Evolutionary conservation across 2,329 filamentous ascomycete genomes (phyloP).

Genomic region (Beauveria bassiana): DNA sequence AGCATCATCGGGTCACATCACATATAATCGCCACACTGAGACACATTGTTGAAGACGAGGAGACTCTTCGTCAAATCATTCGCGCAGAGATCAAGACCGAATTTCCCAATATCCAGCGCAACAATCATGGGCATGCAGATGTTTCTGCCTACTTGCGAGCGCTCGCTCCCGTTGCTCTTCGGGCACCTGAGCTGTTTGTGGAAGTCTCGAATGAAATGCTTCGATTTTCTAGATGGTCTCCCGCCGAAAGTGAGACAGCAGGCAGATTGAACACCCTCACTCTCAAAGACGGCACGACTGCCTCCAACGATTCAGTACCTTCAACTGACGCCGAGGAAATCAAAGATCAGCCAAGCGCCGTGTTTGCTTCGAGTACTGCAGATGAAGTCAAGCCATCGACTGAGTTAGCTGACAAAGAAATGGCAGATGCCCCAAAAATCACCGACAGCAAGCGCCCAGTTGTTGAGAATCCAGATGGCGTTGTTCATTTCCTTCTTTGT

Average conservation of each 20-base stretch:
- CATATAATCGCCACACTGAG: constrained; percentile 80
- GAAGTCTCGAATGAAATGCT: constrained; percentile 80
- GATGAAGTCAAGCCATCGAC: constrained; percentile 53
- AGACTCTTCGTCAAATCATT: constrained; percentile 87
- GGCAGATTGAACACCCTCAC: constrained; percentile 28
- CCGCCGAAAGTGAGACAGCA: constrained; percentile 25
- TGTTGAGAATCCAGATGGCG: constrained; percentile 87
- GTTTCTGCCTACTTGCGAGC: constrained; percentile 65
- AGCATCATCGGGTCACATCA: constrained; percentile 41
- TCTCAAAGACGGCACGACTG: constrained; percentile 31
- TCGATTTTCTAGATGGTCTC: constrained; percentile 57
- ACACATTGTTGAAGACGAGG: constrained; percentile 90
- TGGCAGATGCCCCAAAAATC: constrained; percentile 57
- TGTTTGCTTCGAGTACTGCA: constrained; percentile 12
- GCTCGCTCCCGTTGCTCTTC: constrained; percentile 71
- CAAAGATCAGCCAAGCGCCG: constrained; percentile 12
- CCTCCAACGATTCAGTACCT: constrained; percentile 12
- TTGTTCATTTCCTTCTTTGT: constrained; percentile 89
- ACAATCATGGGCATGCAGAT: constrained; percentile 52
- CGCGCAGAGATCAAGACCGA: constrained; percentile 75
- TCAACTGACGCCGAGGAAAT: constrained; percentile 13
- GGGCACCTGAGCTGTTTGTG: constrained; percentile 78
- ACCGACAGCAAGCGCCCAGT: constrained; percentile 71
- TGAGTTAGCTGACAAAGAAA: constrained; percentile 50
- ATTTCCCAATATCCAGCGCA: constrained; percentile 52